A percentile compares a stretch with the other conserved stretches of the same genome.
phyloP scores from a whole-genome alignment of 495 filamentous ascomycete species.

The Trichoderma reesei region DNA sequence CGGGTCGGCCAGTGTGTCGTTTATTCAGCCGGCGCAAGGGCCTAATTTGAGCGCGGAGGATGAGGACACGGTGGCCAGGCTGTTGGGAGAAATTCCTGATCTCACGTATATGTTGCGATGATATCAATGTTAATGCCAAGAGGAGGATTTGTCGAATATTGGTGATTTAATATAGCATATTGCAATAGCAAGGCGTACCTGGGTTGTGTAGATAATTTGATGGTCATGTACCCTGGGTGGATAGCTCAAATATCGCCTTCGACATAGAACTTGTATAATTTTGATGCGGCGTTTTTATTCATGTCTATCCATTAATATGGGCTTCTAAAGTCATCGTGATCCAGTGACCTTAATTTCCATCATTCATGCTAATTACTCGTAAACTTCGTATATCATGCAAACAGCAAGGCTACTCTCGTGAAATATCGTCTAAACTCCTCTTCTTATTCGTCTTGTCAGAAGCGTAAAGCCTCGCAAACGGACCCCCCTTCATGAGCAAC shows the following conservation, averaged over 20 bases:
- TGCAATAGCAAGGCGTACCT: slow-evolving; percentile 1
- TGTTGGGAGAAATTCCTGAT: slow-evolving; percentile 38
- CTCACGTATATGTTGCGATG: slow-evolving; percentile 45
- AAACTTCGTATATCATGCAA: not conserved
- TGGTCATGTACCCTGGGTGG: not conserved
- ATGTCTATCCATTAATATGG: not conserved
- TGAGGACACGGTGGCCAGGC: slow-evolving; percentile 24
- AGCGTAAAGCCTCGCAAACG: not conserved
- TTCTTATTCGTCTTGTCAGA: not conserved
- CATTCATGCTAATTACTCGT: not conserved
- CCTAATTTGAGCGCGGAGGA: slow-evolving; percentile 15
- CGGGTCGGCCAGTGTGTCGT: not conserved
- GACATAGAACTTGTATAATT: not conserved
- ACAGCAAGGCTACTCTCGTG: not conserved
- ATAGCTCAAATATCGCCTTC: not conserved
- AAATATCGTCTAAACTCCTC: not conserved
- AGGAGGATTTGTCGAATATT: not conserved
- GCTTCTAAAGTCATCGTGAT: not conserved
- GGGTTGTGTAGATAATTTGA: not conserved
- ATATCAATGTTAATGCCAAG: not conserved
- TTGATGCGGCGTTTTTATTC: not conserved
- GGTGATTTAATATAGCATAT: not conserved
- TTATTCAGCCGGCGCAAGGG: not conserved
- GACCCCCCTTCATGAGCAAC: not conserved
- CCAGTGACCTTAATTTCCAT: no score